These are phyloP conservation scores for Paramecium tetraurelia DNA, from an alignment of 73 alveolate species.

Conservation along the genomic window DNA sequence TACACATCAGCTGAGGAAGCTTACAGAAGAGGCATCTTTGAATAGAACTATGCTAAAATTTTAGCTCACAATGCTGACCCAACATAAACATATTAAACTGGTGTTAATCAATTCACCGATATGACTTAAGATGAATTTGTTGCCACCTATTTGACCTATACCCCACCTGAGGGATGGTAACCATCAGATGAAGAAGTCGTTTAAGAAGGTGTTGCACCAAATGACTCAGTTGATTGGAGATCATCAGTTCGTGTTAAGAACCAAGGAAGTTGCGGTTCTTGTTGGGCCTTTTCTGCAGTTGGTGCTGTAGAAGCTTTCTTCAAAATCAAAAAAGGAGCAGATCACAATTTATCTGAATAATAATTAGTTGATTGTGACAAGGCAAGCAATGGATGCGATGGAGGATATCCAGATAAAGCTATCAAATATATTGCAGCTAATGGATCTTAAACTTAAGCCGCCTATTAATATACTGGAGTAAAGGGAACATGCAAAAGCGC, in stretches of 20 bases:
- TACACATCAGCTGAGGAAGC: not conserved
- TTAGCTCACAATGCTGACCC: conserved; percentile 54
- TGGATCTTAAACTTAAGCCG: not conserved
- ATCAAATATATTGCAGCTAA: conserved; percentile 1
- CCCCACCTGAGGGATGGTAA: conserved; percentile 22
- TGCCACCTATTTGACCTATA: conserved; percentile 32
- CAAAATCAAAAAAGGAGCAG: conserved; percentile 21
- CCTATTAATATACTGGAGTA: conserved; percentile 62
- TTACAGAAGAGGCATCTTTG: not conserved
- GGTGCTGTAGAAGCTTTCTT: conserved; percentile 71
- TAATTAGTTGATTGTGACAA: conserved; percentile 85
- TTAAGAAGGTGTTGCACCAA: not conserved
- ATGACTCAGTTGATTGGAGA: conserved; percentile 71
- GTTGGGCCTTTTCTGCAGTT: conserved; percentile 82
- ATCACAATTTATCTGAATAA: conserved; percentile 59
- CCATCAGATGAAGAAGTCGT: not conserved
- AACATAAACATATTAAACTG: conserved; percentile 7
- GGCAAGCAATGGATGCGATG: conserved; percentile 71
- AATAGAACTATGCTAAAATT: not conserved
- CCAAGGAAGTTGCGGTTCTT: conserved; percentile 81
- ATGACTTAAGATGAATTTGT: conserved; percentile 58
- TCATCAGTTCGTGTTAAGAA: conserved; percentile 63
- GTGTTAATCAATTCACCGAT: conserved; percentile 57
- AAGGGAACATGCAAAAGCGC: not conserved
- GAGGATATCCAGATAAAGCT: conserved; percentile 66